A percentile compares a stretch with the other conserved stretches of the same genome.
Conservation (phyloP, 352 stramenopile genomes). For the Phytophthora palmivora region DNA sequence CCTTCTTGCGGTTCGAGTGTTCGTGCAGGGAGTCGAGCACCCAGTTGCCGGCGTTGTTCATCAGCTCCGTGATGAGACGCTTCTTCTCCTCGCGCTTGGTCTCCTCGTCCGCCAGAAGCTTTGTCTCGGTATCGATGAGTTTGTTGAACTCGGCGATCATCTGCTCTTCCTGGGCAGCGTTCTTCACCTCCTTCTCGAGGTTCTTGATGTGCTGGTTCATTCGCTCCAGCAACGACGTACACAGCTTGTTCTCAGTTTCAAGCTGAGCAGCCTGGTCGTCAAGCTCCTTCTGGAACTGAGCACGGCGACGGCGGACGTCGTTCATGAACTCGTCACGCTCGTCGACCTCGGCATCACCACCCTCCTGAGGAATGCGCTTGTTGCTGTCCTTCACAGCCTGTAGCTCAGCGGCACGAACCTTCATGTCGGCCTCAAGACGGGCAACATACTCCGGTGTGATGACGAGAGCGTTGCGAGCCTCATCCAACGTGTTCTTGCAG, state of each 20-base stretch:
- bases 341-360: constrained; percentile 73
- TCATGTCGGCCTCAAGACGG: constrained; percentile 87
- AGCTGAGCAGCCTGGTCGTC: constrained; percentile 80
- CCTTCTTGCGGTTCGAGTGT: constrained; percentile 90
- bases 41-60: constrained; percentile 91
- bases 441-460: constrained; percentile 89
- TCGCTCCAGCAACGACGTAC: constrained; percentile 76
- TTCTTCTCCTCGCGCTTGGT: constrained; percentile 91
- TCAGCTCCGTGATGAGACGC: constrained; percentile 80
- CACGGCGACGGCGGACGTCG: constrained; percentile 77
- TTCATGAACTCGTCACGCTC: constrained; percentile 92
- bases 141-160: constrained; percentile 82
- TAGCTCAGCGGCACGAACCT: constrained; percentile 79
- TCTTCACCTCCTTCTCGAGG: constrained; percentile 80
- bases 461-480: constrained; percentile 67
- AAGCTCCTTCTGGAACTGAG: constrained; percentile 87
- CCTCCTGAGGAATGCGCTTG: constrained; percentile 83
- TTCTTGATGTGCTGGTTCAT: constrained; percentile 88
- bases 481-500: constrained; percentile 79
- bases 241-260: constrained; percentile 81
- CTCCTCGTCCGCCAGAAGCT: constrained; percentile 82
- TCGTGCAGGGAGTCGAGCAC: constrained; percentile 84
- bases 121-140: constrained; percentile 77
- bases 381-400: constrained; percentile 85
- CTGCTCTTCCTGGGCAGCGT: constrained; percentile 68